Percentiles rank a stretch among this genome's conserved stretches.
Conservation (phyloP, 2,329 filamentous ascomycete genomes). For the Colletotrichum sp. region DNA sequence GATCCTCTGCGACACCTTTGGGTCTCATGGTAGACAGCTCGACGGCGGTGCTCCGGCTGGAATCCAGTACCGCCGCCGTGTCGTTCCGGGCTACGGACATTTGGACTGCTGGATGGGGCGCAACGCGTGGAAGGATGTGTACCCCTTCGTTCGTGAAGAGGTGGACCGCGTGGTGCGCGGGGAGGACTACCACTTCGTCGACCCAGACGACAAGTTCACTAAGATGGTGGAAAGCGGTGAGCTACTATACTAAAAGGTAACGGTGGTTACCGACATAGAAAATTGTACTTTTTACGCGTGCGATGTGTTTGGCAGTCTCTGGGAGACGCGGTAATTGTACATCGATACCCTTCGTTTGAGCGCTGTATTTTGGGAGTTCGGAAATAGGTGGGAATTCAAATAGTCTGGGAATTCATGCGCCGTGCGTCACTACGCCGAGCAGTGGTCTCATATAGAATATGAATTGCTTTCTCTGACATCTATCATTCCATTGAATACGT, state of each 20-base stretch:
- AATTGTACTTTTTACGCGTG: background rate
- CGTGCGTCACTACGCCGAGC: background rate
- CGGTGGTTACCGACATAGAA: background rate
- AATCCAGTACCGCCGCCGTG: conserved; percentile 53
- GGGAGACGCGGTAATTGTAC: background rate
- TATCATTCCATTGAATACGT: background rate
- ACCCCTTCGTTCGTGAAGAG: conserved; percentile 58
- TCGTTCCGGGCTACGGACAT: conserved; percentile 64
- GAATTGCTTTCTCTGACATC: background rate
- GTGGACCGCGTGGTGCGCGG: conserved; percentile 57
- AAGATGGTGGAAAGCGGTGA: conserved; percentile 44
- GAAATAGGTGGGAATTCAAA: background rate
- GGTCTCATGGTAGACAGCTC: conserved; percentile 31
- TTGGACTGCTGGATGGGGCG: conserved; percentile 68
- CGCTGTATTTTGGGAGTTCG: background rate
- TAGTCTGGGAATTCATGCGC: background rate
- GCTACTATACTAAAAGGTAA: conserved; percentile 35
- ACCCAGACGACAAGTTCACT: conserved; percentile 48
- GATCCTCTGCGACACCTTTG: conserved; percentile 56
- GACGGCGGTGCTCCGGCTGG: conserved; percentile 27
- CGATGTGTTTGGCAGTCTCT: background rate
- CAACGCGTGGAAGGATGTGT: conserved; percentile 64
- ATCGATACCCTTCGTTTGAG: background rate
- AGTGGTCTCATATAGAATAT: background rate
- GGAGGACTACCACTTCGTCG: conserved; percentile 42